phyloP scores from a whole-genome alignment of 805 yeast species.

The Zygoascus tannicola region DNA sequence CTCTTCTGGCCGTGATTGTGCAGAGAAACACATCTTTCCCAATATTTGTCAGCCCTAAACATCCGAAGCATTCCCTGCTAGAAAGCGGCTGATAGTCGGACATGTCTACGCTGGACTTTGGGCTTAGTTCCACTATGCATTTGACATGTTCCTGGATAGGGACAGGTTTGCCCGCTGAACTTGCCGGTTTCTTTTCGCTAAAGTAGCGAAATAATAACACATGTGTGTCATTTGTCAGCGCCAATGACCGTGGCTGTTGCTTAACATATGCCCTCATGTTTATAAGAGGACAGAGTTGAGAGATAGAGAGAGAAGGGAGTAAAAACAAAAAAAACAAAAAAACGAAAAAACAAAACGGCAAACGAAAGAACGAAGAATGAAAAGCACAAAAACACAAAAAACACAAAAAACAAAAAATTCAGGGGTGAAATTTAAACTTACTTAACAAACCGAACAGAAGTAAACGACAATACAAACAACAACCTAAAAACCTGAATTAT shows the following conservation, averaged over 20 bases:
- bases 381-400: too few species aligned
- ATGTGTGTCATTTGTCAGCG: slow-evolving; percentile 48
- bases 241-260: slow-evolving; percentile 52
- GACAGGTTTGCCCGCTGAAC: not conserved
- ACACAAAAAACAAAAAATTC: too few species aligned
- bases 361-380: too few species aligned
- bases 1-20: slow-evolving; percentile 63
- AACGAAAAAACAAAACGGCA: too few species aligned
- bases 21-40: slow-evolving; percentile 63
- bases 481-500: too few species aligned
- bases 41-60: slow-evolving; percentile 71
- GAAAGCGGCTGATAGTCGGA: slow-evolving; percentile 32
- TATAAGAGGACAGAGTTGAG: not conserved
- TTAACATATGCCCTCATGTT: slow-evolving; percentile 5
- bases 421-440: too few species aligned
- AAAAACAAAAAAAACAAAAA: too few species aligned
- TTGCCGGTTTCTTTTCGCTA: not conserved
- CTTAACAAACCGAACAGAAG: too few species aligned
- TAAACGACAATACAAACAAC: too few species aligned
- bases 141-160: slow-evolving; percentile 8
- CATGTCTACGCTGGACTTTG: slow-evolving; percentile 31
- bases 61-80: slow-evolving; percentile 36
- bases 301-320: too few species aligned
- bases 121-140: slow-evolving; percentile 39
- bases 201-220: slow-evolving; percentile 44